A percentile compares a stretch with the other conserved stretches of the same genome.
Conservation (phyloP, 176 grass and related monocot species). For the Pontederia paniculata region DNA sequence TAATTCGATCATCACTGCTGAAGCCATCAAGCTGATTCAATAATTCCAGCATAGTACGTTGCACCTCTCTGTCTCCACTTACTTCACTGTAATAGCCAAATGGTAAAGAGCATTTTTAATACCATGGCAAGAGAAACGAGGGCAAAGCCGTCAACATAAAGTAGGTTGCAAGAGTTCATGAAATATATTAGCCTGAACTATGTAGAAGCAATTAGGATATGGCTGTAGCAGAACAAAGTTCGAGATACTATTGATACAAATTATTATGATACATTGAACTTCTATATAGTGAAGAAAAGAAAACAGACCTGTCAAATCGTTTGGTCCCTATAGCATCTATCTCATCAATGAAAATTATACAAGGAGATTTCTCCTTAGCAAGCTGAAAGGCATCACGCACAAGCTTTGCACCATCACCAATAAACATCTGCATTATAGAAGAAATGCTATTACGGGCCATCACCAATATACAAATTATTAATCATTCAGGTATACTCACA, state of each 20-base stretch:
- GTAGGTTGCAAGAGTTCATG: too few relatives aligned
- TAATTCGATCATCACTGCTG: constrained; percentile 72
- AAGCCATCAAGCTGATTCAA: constrained; percentile 80
- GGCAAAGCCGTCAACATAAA: too few relatives aligned
- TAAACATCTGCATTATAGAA: constrained; percentile 56
- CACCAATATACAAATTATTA: too few relatives aligned
- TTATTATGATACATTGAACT: background rate
- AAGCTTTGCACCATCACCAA: constrained; percentile 90
- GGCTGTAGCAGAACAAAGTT: too few relatives aligned
- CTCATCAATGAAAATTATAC: constrained; percentile 92
- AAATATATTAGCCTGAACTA: too few relatives aligned
- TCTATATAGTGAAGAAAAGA: background rate
- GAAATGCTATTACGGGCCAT: constrained; percentile 9
- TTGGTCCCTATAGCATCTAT: constrained; percentile 96
- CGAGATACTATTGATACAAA: background rate
- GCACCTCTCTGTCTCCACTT: constrained; percentile 72
- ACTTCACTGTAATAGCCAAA: constrained; percentile 42
- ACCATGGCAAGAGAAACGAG: background rate
- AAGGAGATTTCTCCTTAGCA: constrained; percentile 87
- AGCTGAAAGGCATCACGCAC: constrained; percentile 87
- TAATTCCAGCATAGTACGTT: constrained; percentile 73
- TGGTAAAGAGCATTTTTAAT: background rate
- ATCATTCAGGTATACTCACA: background rate
- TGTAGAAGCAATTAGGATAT: too few relatives aligned
- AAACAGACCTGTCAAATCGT: constrained; percentile 62